A percentile compares a stretch with the other conserved stretches of the same genome.
phyloP scores from a whole-genome alignment of 352 stramenopile species.

The Albugo laibachii region DNA sequence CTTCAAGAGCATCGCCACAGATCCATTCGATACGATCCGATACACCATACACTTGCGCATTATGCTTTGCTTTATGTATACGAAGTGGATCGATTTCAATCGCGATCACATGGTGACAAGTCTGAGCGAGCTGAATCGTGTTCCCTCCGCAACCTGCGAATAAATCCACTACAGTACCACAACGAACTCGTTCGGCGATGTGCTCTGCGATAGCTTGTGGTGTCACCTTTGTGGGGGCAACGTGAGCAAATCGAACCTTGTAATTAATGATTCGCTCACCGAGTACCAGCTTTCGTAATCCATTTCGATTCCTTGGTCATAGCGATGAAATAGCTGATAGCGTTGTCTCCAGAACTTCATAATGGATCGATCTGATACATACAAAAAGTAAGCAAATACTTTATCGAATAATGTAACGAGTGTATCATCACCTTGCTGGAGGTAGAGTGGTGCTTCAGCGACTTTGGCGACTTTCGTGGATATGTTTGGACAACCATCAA shows the following conservation, averaged over 20 bases:
- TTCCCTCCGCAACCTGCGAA: conserved; percentile 88
- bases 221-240: conserved; percentile 33
- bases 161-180: conserved; percentile 77
- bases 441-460: no score
- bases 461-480: no score
- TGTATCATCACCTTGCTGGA: no score
- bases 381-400: neutral
- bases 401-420: neutral
- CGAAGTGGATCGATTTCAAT: conserved; percentile 83
- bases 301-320: conserved; percentile 80
- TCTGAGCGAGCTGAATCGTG: conserved; percentile 82
- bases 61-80: conserved; percentile 80
- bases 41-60: conserved; percentile 81
- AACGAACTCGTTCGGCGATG: conserved; percentile 57
- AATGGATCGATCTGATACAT: conserved; percentile 18
- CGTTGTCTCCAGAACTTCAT: conserved; percentile 85
- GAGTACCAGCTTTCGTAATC: conserved; percentile 88
- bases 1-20: conserved; percentile 61
- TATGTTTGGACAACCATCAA: no score
- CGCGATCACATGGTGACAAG: conserved; percentile 79
- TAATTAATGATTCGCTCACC: conserved; percentile 10
- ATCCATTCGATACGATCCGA: conserved; percentile 84
- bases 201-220: conserved; percentile 79
- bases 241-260: neutral
- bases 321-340: conserved; percentile 75